Conservation (phyloP, 345 rosid species). For the Aquilaria malaccensis region DNA sequence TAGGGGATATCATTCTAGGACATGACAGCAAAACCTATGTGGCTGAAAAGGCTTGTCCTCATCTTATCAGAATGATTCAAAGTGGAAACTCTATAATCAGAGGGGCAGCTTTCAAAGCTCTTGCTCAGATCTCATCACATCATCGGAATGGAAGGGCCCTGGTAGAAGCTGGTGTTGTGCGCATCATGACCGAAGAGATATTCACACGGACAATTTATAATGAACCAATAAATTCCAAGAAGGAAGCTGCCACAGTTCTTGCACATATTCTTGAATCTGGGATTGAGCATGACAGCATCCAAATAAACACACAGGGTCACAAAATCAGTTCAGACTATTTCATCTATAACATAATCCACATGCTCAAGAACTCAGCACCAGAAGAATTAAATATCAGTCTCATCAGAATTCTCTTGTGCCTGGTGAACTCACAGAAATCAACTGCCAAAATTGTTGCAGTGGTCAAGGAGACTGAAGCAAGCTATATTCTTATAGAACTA, state of each 20-base stretch:
- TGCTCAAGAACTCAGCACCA: constrained; percentile 66
- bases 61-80: constrained; percentile 57
- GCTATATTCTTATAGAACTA: constrained; percentile 59
- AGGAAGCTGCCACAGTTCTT: constrained; percentile 65
- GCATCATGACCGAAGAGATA: constrained; percentile 67
- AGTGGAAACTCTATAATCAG: constrained; percentile 43
- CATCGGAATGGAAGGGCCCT: constrained; percentile 56
- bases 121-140: constrained; percentile 59
- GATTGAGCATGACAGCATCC: constrained; percentile 42
- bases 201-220: constrained; percentile 41
- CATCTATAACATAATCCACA: constrained; percentile 49
- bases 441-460: constrained; percentile 45
- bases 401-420: constrained; percentile 58
- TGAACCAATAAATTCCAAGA: constrained; percentile 56
- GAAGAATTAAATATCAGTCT: constrained; percentile 63
- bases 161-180: constrained; percentile 48
- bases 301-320: constrained; percentile 56
- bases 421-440: constrained; percentile 54
- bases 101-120: constrained; percentile 58
- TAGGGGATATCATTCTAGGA: constrained; percentile 57
- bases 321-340: constrained; percentile 62
- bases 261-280: constrained; percentile 76
- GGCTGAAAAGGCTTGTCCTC: constrained; percentile 62
- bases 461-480: constrained; percentile 62
- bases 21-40: constrained; percentile 48